Conservation (phyloP, 345 rosid species). For the Eucalyptus camaldulensis region DNA sequence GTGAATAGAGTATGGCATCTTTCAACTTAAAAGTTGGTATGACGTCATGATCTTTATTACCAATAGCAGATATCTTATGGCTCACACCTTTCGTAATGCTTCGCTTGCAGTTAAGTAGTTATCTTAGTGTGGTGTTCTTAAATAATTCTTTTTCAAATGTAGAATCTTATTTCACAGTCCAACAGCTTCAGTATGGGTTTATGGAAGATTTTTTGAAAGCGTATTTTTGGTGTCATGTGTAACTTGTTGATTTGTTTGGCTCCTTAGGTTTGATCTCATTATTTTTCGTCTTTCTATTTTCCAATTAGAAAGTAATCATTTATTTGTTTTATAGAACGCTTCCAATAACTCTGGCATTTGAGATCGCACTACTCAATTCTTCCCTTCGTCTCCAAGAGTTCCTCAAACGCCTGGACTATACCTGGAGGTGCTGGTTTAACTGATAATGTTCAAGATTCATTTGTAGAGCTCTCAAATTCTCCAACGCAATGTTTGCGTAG, state of each 20-base stretch:
- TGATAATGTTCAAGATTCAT: background rate
- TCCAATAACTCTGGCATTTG: background rate
- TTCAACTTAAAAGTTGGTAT: background rate
- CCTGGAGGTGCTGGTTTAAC: background rate
- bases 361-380: background rate
- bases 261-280: background rate
- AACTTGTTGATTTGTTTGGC: background rate
- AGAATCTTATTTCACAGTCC: background rate
- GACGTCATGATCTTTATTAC: background rate
- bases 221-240: background rate
- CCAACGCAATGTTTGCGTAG: background rate
- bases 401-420: accelerated
- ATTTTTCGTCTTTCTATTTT: background rate
- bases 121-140: background rate
- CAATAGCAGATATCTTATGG: background rate
- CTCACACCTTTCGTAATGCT: background rate
- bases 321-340: background rate
- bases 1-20: too few relatives aligned
- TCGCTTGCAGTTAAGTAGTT: background rate
- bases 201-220: background rate
- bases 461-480: background rate
- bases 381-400: background rate
- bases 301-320: background rate
- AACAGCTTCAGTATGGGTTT: background rate
- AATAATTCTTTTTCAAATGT: background rate